Conservation (phyloP, 352 stramenopile species). For the Globisporangium barbulae region DNA sequence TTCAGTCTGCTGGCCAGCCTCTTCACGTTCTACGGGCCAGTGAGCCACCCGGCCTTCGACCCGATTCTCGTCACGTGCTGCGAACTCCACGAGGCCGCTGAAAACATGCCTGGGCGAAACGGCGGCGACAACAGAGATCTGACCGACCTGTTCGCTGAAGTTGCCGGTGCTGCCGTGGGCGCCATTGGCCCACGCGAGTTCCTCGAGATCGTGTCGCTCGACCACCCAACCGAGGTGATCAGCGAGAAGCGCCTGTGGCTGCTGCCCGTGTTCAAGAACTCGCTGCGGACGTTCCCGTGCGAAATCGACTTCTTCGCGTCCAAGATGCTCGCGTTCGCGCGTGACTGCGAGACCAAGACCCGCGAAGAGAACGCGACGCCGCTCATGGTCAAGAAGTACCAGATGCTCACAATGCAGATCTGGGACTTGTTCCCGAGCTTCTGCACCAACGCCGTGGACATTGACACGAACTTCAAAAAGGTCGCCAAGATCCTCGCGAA, state of each 20-base stretch:
- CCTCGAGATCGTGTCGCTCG: slow-evolving; percentile 70
- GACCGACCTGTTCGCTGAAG: slow-evolving; percentile 59
- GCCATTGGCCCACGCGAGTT: slow-evolving; percentile 66
- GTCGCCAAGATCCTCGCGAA: slow-evolving; percentile 85
- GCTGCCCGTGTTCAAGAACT: slow-evolving; percentile 74
- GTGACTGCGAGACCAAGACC: slow-evolving; percentile 64
- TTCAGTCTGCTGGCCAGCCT: slow-evolving; percentile 71
- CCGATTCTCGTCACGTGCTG: slow-evolving; percentile 68
- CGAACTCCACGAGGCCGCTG: slow-evolving; percentile 76
- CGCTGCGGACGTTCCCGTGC: slow-evolving; percentile 46
- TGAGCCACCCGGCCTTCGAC: slow-evolving; percentile 56
- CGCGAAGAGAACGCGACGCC: slow-evolving; percentile 64
- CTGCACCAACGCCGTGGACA: slow-evolving; percentile 64
- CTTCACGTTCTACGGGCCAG: slow-evolving; percentile 66
- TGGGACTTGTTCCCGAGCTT: slow-evolving; percentile 83
- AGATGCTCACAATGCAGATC: slow-evolving; percentile 77
- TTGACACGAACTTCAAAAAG: slow-evolving; percentile 82
- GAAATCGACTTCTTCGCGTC: slow-evolving; percentile 74
- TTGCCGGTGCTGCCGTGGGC: slow-evolving; percentile 59
- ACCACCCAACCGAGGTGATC: slow-evolving; percentile 67
- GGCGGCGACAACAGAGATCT: slow-evolving; percentile 32
- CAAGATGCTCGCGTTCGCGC: slow-evolving; percentile 66
- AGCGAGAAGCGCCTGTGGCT: slow-evolving; percentile 78
- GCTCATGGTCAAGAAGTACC: slow-evolving; percentile 67
- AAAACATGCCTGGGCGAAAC: slow-evolving; percentile 54